Evolutionary conservation across 2,329 filamentous ascomycete genomes (phyloP).

Genomic region (Botrytis squamosa): DNA sequence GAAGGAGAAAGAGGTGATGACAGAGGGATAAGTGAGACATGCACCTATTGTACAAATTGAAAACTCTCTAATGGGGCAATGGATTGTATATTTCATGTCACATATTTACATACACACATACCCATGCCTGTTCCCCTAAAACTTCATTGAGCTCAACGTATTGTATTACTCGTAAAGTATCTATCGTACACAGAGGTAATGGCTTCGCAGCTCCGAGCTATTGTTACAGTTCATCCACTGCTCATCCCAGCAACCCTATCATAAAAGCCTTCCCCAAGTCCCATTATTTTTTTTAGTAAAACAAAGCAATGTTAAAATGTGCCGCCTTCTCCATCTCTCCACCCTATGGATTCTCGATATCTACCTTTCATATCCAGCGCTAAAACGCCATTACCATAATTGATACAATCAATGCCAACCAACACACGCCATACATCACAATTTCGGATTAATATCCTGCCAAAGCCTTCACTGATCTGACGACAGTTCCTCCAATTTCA

Average conservation of each 20-base stretch:
- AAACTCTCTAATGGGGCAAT: not conserved
- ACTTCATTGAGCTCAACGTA: not conserved
- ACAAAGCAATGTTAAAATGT: not conserved
- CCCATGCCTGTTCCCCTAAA: not conserved
- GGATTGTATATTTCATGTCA: not conserved
- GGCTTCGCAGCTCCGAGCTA: constrained; percentile 4
- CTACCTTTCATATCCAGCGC: constrained; percentile 7
- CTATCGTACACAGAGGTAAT: constrained; percentile 5
- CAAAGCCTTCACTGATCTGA: constrained; percentile 19
- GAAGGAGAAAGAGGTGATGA: not conserved
- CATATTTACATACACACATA: not conserved
- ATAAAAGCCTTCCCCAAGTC: not conserved
- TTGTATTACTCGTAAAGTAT: not conserved
- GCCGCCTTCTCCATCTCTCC: not conserved
- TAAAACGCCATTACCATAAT: constrained; percentile 3
- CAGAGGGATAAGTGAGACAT: not conserved
- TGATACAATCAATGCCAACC: not conserved
- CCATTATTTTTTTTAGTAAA: not conserved
- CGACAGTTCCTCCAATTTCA: constrained; percentile 11
- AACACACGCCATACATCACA: not conserved
- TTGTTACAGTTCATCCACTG: constrained; percentile 10
- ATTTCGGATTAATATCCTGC: constrained; percentile 16
- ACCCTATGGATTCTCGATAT: not conserved
- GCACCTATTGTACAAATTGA: not conserved
- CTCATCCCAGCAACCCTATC: not conserved